Conservation (phyloP, 306 rosid genomes). For the Pterocarpus macrocarpus region DNA sequence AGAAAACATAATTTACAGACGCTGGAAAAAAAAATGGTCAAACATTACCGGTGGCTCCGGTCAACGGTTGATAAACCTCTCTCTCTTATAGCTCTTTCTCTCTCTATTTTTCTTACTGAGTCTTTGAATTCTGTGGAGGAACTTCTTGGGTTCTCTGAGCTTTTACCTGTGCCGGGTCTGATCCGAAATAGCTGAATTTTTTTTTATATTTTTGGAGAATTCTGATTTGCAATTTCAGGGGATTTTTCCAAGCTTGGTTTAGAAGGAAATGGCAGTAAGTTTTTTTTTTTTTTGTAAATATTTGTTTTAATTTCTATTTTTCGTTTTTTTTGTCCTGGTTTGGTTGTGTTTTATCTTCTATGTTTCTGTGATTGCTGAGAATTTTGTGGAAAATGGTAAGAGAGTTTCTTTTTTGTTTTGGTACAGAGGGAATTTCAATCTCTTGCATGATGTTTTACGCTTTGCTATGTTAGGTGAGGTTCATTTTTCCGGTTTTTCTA, state of each 20-base stretch:
- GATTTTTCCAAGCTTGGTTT: constrained; percentile 52
- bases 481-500: not conserved
- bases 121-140: constrained; percentile 53
- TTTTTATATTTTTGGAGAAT: constrained; percentile 38
- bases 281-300: not conserved
- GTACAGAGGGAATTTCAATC: constrained; percentile 22
- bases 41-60: constrained; percentile 78
- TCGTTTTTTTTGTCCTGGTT: constrained; percentile 4
- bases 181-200: constrained; percentile 35
- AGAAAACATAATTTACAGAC: constrained; percentile 55
- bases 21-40: constrained; percentile 56
- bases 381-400: constrained; percentile 16
- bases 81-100: constrained; percentile 23
- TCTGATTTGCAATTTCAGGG: constrained; percentile 43
- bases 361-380: constrained; percentile 46
- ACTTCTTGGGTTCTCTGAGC: constrained; percentile 48
- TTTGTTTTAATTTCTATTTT: not conserved
- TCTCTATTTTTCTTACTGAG: constrained; percentile 40
- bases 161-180: constrained; percentile 44
- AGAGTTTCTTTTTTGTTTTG: not conserved
- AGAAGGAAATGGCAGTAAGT: constrained; percentile 80
- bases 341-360: constrained; percentile 17
- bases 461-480: constrained; percentile 10
- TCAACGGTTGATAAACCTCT: constrained; percentile 79
- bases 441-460: constrained; percentile 45